phyloP scores from a whole-genome alignment of 1,284 basidiomycete genomes.

The Trichosporon sp. region DNA sequence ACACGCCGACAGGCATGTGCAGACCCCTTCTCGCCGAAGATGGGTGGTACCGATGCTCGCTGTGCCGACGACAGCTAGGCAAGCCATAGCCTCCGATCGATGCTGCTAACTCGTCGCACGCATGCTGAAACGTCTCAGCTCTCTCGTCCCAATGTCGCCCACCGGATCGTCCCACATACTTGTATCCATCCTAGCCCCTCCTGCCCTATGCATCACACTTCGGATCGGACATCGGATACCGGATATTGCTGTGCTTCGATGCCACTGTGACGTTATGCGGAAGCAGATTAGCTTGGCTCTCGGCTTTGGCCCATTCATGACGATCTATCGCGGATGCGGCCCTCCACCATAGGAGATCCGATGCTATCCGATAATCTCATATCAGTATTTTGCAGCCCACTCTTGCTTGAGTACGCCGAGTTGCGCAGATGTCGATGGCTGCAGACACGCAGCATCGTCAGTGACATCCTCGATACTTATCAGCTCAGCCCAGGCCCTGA shows the following conservation, averaged over 20 bases:
- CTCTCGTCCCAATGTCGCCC: background rate
- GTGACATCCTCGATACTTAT: background rate
- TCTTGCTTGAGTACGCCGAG: too few relatives aligned
- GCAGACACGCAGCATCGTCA: background rate
- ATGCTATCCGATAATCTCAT: background rate
- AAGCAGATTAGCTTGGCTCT: background rate
- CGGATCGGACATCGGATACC: background rate
- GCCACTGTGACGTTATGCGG: background rate
- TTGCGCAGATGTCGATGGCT: too few relatives aligned
- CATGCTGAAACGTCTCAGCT: background rate
- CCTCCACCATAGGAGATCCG: background rate
- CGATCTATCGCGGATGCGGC: background rate
- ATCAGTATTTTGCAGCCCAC: background rate
- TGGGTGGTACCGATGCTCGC: slow-evolving; percentile 5
- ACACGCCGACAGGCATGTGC: slow-evolving; percentile 3
- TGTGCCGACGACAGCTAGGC: background rate
- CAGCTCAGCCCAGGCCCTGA: background rate
- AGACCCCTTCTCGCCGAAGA: background rate
- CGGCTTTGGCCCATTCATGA: background rate
- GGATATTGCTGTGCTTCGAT: too few relatives aligned
- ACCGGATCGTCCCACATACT: background rate
- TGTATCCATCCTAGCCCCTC: background rate
- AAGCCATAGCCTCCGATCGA: background rate
- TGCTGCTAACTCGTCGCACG: background rate
- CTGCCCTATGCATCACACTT: background rate